Evolutionary conservation across 306 rosid genomes (phyloP).

Genomic region (Lablab purpureus): DNA sequence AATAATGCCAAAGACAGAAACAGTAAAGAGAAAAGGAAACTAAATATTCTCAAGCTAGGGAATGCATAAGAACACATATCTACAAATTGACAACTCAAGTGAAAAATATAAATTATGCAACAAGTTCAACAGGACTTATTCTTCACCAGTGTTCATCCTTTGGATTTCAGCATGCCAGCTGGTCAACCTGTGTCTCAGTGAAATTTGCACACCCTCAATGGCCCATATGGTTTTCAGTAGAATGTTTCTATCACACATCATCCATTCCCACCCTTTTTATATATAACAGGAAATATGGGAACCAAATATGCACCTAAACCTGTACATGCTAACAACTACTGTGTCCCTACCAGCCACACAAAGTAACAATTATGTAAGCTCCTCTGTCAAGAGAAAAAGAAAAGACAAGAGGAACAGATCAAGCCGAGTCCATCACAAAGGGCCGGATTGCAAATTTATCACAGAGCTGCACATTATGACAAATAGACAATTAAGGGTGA

Average conservation of each 20-base stretch:
- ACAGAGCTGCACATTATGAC: slow-evolving; percentile 49
- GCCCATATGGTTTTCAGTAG: slow-evolving; percentile 34
- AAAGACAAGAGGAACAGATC: slow-evolving; percentile 54
- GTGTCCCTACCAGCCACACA: slow-evolving; percentile 48
- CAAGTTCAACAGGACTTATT: slow-evolving; percentile 51
- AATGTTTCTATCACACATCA: slow-evolving; percentile 47
- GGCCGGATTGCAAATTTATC: slow-evolving; percentile 56
- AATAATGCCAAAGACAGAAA: neutral
- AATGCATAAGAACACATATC: slow-evolving; percentile 32
- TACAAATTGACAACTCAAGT: slow-evolving; percentile 21
- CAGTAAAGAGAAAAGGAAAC: neutral
- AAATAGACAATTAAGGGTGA: slow-evolving; percentile 32
- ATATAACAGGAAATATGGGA: slow-evolving; percentile 54
- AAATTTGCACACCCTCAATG: slow-evolving; percentile 38
- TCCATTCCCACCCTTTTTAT: slow-evolving; percentile 47
- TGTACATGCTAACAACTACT: slow-evolving; percentile 60
- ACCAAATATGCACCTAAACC: slow-evolving; percentile 56
- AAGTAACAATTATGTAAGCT: slow-evolving; percentile 67
- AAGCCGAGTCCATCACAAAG: slow-evolving; percentile 45
- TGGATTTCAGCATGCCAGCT: slow-evolving; percentile 48
- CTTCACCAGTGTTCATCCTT: slow-evolving; percentile 42
- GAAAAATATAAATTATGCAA: slow-evolving; percentile 38
- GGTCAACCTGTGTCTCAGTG: slow-evolving; percentile 44
- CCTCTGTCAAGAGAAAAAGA: slow-evolving; percentile 50
- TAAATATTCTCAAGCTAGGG: neutral